Conservation (phyloP, 495 filamentous ascomycete genomes). For the Aspergillus sclerotioniger region DNA sequence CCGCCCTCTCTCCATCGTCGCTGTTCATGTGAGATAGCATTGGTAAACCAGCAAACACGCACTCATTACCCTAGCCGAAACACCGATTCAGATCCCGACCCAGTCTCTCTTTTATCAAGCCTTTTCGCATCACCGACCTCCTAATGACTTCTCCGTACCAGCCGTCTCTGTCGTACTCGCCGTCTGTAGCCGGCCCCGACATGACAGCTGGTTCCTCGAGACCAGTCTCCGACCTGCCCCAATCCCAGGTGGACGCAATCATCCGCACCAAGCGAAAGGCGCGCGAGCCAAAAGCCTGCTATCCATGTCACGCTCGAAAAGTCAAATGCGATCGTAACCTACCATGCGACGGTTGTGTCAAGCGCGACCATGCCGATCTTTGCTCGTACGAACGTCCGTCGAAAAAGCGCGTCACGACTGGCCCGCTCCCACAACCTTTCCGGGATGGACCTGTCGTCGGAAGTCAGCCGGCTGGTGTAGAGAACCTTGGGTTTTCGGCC, state of each 20-base stretch:
- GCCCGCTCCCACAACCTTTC: constrained; percentile 31
- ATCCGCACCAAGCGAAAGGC: constrained; percentile 50
- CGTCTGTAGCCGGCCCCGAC: constrained; percentile 27
- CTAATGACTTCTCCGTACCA: constrained; percentile 42
- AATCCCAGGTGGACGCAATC: constrained; percentile 49
- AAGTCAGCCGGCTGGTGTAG: constrained; percentile 15
- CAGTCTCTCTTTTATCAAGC: neutral
- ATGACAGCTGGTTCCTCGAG: constrained; percentile 23
- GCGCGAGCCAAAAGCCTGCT: constrained; percentile 59
- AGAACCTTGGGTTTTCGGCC: constrained; percentile 23
- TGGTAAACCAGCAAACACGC: neutral
- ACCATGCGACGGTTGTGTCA: constrained; percentile 71
- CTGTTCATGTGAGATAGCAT: neutral
- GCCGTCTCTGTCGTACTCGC: constrained; percentile 37
- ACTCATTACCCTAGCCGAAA: neutral
- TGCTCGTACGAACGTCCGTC: constrained; percentile 72
- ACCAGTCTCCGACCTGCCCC: constrained; percentile 43
- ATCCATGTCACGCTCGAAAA: constrained; percentile 70
- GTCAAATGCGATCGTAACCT: constrained; percentile 74
- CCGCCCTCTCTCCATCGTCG: neutral
- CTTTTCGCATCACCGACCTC: neutral
- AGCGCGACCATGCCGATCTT: constrained; percentile 67
- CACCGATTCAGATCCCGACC: neutral
- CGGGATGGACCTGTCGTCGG: constrained; percentile 27
- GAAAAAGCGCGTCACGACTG: constrained; percentile 49